A percentile compares a stretch with the other conserved stretches of the same genome.
Evolutionary conservation across 352 stramenopile species (phyloP).

Genomic region (Phytophthora sp.): DNA sequence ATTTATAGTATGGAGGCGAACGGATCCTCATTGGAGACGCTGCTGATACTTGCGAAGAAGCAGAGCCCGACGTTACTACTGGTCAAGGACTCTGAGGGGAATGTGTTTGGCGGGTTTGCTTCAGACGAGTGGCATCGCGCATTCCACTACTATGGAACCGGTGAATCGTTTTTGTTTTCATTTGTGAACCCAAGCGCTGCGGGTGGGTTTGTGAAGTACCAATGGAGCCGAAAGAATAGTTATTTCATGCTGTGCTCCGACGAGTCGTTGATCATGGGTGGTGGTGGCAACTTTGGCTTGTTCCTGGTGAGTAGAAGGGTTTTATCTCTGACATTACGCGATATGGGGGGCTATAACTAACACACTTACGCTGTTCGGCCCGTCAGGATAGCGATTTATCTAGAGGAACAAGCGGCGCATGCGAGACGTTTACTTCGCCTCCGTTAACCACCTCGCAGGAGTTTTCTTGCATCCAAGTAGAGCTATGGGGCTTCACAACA

Average conservation of each 20-base stretch:
- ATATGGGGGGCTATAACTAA: neutral
- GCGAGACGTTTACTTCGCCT: constrained; percentile 88
- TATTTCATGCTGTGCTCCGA: constrained; percentile 93
- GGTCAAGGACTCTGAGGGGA: constrained; percentile 75
- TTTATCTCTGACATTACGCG: neutral
- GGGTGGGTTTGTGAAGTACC: constrained; percentile 72
- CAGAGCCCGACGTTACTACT: constrained; percentile 82
- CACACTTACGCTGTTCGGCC: constrained; percentile 6
- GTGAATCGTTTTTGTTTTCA: constrained; percentile 90
- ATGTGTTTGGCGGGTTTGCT: constrained; percentile 86
- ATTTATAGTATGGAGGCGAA: constrained; percentile 83
- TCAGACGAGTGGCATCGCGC: constrained; percentile 81
- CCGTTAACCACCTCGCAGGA: constrained; percentile 80
- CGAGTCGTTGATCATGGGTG: constrained; percentile 91
- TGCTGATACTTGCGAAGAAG: constrained; percentile 71
- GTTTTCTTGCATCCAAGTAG: constrained; percentile 82
- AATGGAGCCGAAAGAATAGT: constrained; percentile 90
- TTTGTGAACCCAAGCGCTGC: constrained; percentile 55
- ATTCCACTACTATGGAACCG: constrained; percentile 89
- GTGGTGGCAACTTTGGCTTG: constrained; percentile 89
- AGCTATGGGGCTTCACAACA: constrained; percentile 87
- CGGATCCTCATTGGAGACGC: constrained; percentile 77
- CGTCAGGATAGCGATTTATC: constrained; percentile 85
- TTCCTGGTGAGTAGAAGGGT: constrained; percentile 70
- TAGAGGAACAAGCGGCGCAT: constrained; percentile 81